Conservation (phyloP, 2,329 filamentous ascomycete species). For the Aureobasidium sp. region DNA sequence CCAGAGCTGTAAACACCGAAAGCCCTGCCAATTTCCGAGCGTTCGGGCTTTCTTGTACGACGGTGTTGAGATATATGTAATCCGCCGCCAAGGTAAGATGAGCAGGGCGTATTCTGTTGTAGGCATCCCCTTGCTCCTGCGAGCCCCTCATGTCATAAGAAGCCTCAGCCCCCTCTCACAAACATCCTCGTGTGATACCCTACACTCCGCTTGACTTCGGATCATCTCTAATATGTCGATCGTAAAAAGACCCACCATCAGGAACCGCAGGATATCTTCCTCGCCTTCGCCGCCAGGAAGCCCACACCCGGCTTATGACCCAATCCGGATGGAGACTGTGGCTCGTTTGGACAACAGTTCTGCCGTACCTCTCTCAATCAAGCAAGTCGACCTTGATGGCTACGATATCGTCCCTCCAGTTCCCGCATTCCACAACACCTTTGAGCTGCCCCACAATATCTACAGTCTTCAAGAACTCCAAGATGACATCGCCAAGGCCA, state of each 20-base stretch:
- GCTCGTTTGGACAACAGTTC: not conserved
- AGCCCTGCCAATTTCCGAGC: conserved; percentile 11
- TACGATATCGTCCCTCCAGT: conserved; percentile 7
- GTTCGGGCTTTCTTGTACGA: conserved; percentile 4
- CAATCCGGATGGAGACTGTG: not conserved
- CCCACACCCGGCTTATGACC: not conserved
- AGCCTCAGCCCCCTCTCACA: not conserved
- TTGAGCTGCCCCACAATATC: not conserved
- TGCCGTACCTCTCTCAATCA: conserved; percentile 8
- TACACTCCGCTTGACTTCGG: not conserved
- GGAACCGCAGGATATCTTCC: not conserved
- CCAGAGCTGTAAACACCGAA: not conserved
- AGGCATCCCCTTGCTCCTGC: conserved; percentile 6
- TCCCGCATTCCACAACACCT: not conserved
- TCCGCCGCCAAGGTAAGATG: conserved; percentile 11
- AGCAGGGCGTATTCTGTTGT: not conserved
- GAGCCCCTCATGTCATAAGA: not conserved
- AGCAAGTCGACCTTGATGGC: conserved; percentile 8
- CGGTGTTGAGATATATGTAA: conserved; percentile 4
- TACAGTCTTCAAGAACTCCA: not conserved
- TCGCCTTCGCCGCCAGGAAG: conserved; percentile 3
- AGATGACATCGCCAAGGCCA: conserved; percentile 10
- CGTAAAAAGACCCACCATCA: conserved; percentile 3
- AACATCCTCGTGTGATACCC: not conserved
- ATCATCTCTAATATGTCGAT: not conserved